Conservation (phyloP, 2,329 filamentous ascomycete species). For the Nothophaeocryptopus gaeumannii region DNA sequence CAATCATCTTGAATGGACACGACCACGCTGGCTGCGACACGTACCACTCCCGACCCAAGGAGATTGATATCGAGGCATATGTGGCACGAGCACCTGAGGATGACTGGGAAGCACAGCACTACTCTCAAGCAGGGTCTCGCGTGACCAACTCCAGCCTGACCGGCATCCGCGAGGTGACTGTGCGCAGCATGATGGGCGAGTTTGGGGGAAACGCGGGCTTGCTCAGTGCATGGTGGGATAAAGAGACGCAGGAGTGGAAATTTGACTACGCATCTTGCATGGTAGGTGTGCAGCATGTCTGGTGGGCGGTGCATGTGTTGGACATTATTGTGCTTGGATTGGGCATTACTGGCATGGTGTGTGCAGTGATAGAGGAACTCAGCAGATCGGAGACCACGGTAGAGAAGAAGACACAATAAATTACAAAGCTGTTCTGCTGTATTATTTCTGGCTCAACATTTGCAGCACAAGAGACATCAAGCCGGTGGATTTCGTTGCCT, state of each 20-base stretch:
- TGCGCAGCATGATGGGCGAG: constrained; percentile 97
- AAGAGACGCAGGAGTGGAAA: constrained; percentile 68
- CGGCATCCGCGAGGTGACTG: constrained; percentile 81
- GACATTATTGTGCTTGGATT: constrained; percentile 53
- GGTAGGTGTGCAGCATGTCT: constrained; percentile 82
- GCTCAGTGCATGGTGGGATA: constrained; percentile 85
- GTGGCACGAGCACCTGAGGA: constrained; percentile 4
- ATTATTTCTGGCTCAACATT: no score
- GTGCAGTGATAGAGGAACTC: constrained; percentile 6
- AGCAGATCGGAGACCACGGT: constrained; percentile 1
- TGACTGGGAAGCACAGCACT: constrained; percentile 23
- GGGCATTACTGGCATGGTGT: constrained; percentile 16
- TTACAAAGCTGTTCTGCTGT: neutral
- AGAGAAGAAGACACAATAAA: constrained; percentile 4
- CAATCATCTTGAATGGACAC: constrained; percentile 85
- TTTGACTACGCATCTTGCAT: constrained; percentile 77
- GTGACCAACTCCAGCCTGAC: constrained; percentile 37
- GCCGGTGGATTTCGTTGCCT: no score
- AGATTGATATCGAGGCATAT: constrained; percentile 2
- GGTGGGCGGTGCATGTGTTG: constrained; percentile 85
- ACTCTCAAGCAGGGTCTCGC: constrained; percentile 13
- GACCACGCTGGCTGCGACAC: constrained; percentile 94
- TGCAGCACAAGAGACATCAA: no score
- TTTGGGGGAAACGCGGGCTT: constrained; percentile 90
- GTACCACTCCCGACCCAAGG: constrained; percentile 55